A percentile compares a stretch with the other conserved stretches of the same genome.
phyloP scores from a whole-genome alignment of 2,329 filamentous ascomycete genomes.

The Aurifilum marmelostoma region DNA sequence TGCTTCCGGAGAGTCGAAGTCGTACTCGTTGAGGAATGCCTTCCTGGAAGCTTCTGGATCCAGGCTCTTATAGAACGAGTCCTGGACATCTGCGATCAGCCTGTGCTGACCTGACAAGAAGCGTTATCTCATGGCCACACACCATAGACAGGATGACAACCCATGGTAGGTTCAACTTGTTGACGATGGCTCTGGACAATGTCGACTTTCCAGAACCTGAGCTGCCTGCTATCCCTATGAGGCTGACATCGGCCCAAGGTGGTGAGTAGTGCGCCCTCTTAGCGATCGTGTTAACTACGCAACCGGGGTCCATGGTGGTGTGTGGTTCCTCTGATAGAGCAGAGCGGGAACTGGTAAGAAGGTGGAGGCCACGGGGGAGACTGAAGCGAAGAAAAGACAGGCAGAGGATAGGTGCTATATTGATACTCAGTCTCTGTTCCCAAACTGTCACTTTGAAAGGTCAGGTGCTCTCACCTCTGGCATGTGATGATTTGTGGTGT shows the following conservation, averaged over 20 bases:
- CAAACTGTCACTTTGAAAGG: background rate
- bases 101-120: conserved; percentile 3
- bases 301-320: conserved; percentile 30
- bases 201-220: conserved; percentile 96
- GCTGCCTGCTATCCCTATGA: conserved; percentile 94
- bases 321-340: conserved; percentile 1
- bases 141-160: conserved; percentile 98
- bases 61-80: conserved; percentile 95
- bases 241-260: conserved; percentile 94
- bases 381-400: background rate
- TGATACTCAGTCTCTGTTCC: background rate
- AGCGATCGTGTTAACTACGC: conserved; percentile 48
- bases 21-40: conserved; percentile 89
- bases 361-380: background rate
- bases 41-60: conserved; percentile 75
- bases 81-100: conserved; percentile 53
- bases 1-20: conserved; percentile 92
- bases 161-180: conserved; percentile 89
- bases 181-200: conserved; percentile 87
- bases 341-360: background rate
- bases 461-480: conserved; percentile 3
- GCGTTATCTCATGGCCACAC: conserved; percentile 38
- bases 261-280: conserved; percentile 80
- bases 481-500: background rate
- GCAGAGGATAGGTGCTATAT: background rate